phyloP scores from a whole-genome alignment of 2,329 filamentous ascomycete species.

The Dactylellina drechsleri region DNA sequence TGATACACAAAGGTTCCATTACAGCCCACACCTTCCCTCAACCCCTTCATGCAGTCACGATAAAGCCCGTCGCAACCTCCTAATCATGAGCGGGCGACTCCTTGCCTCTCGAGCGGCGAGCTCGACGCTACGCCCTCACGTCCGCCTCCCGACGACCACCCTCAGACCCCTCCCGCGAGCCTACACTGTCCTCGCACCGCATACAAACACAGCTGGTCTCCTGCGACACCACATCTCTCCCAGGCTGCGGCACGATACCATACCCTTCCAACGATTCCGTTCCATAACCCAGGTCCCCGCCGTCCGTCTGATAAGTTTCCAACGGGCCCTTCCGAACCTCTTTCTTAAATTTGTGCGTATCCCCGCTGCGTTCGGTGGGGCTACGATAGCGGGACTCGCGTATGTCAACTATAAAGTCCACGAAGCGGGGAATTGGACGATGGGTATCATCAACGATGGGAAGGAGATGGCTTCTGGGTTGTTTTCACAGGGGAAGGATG shows the following conservation, averaged over 20 bases:
- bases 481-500: slow-evolving; percentile 70
- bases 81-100: slow-evolving; percentile 76
- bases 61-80: slow-evolving; percentile 42
- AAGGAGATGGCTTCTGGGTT: slow-evolving; percentile 73
- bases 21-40: neutral
- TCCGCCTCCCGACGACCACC: slow-evolving; percentile 14
- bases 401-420: slow-evolving; percentile 97
- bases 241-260: slow-evolving; percentile 39
- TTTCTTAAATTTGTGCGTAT: slow-evolving; percentile 88
- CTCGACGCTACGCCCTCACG: slow-evolving; percentile 30
- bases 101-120: slow-evolving; percentile 71
- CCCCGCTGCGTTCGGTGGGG: slow-evolving; percentile 89
- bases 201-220: slow-evolving; percentile 41
- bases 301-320: slow-evolving; percentile 73
- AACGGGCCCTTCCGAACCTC: slow-evolving; percentile 80
- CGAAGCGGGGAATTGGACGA: slow-evolving; percentile 79
- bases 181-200: slow-evolving; percentile 35
- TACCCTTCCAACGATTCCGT: slow-evolving; percentile 47
- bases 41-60: slow-evolving; percentile 46
- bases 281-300: slow-evolving; percentile 64
- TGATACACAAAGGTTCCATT: slow-evolving; percentile 2
- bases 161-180: slow-evolving; percentile 27
- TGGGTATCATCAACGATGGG: slow-evolving; percentile 78
- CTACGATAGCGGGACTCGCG: slow-evolving; percentile 84
- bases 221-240: slow-evolving; percentile 40